Evolutionary conservation across 2,329 filamentous ascomycete genomes (phyloP).

Genomic region (Fusarium sp.): DNA sequence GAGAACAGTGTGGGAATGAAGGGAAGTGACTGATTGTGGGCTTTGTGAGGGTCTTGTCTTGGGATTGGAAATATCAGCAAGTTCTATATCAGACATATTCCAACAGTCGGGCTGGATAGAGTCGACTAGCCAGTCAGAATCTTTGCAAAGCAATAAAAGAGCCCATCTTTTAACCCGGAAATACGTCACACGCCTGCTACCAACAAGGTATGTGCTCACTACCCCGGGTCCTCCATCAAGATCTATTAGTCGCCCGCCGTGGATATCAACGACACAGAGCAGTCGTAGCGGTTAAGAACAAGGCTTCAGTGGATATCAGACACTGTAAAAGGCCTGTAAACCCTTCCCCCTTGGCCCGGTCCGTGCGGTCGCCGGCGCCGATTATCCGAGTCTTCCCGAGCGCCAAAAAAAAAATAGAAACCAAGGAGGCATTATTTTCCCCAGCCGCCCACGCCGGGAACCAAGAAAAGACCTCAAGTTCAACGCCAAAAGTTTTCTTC

Average conservation of each 20-base stretch:
- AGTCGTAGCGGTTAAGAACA: conserved; percentile 1
- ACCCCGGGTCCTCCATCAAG: conserved; percentile 22
- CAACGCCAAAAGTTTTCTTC: conserved; percentile 36
- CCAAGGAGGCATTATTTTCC: conserved; percentile 40
- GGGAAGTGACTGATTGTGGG: conserved; percentile 30
- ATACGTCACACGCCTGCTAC: conserved; percentile 28
- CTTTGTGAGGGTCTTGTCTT: not conserved
- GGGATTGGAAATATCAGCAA: conserved; percentile 15
- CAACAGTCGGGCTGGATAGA: not conserved
- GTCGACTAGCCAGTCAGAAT: conserved; percentile 9
- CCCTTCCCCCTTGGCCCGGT: conserved; percentile 42
- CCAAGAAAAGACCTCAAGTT: conserved; percentile 44
- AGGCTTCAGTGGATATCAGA: conserved; percentile 13
- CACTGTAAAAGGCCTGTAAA: conserved; percentile 12
- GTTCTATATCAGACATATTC: conserved; percentile 13
- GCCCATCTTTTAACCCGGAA: conserved; percentile 1
- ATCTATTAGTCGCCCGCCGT: not conserved
- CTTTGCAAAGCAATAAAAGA: conserved; percentile 10
- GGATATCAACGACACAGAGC: conserved; percentile 5
- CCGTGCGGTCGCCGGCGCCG: conserved; percentile 42
- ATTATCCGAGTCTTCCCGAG: conserved; percentile 48
- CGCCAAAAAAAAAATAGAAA: not conserved
- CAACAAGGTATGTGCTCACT: conserved; percentile 27
- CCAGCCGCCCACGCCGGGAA: conserved; percentile 16
- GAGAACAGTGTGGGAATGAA: not conserved